phyloP scores from a whole-genome alignment of 73 alveolate species.

The Uronychia binucleata region DNA sequence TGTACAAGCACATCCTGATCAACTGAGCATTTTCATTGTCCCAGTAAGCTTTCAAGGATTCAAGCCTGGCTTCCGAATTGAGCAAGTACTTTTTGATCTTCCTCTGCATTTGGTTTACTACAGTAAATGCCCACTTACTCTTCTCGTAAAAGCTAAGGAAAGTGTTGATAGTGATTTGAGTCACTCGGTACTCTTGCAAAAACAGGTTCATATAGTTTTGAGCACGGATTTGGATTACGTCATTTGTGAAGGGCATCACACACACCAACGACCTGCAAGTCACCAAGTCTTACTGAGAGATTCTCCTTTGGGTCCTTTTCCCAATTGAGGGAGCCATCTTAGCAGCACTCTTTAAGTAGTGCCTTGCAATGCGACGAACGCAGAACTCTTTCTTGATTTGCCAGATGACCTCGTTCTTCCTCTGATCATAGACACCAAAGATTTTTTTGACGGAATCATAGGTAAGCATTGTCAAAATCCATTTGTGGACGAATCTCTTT shows the following conservation, averaged over 20 bases:
- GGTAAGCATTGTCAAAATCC: neutral
- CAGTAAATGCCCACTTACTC: neutral
- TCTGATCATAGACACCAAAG: neutral
- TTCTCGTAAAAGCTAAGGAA: neutral
- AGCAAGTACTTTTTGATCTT: neutral
- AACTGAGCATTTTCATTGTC: neutral
- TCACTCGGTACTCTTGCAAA: neutral
- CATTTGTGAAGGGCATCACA: neutral
- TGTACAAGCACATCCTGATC: neutral
- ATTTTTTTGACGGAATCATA: neutral
- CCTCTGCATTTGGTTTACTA: neutral
- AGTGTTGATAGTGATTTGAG: neutral
- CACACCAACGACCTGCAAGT: neutral
- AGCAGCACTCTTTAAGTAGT: neutral
- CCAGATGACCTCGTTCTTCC: neutral
- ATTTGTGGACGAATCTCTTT: neutral
- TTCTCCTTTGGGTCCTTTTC: neutral
- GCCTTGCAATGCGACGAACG: neutral
- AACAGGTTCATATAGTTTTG: neutral
- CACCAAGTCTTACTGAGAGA: neutral
- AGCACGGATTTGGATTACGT: neutral
- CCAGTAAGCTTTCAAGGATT: neutral
- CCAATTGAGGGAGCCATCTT: neutral
- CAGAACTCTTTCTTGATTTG: neutral
- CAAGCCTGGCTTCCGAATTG: neutral